phyloP scores from a whole-genome alignment of 139 green algal genomes.

The Picochlorum sp. region DNA sequence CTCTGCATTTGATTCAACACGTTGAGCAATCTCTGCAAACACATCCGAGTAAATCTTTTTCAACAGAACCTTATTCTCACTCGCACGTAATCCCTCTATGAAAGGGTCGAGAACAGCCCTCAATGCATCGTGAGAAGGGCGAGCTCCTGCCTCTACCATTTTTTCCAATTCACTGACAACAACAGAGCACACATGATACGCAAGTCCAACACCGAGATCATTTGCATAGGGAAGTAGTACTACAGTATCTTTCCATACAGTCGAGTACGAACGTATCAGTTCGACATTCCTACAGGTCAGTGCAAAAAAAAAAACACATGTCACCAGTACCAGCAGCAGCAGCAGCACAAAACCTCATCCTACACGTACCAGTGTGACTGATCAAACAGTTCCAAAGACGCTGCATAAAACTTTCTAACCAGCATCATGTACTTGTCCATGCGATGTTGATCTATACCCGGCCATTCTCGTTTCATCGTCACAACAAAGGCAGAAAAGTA shows the following conservation, averaged over 20 bases:
- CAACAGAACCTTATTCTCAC: neutral
- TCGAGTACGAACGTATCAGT: slow-evolving; percentile 23
- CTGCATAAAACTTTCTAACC: slow-evolving; percentile 60
- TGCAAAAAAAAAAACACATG: too few species aligned
- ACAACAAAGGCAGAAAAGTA: slow-evolving; percentile 57
- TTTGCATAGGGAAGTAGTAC: slow-evolving; percentile 35
- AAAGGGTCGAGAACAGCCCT: slow-evolving; percentile 14
- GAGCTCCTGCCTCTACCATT: slow-evolving; percentile 5
- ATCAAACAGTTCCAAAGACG: slow-evolving; percentile 14
- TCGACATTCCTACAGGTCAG: slow-evolving; percentile 30
- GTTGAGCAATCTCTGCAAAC: neutral
- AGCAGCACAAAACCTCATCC: neutral
- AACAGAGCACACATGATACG: slow-evolving; percentile 73
- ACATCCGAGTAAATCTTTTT: neutral
- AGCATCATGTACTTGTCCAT: slow-evolving; percentile 95
- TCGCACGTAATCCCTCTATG: neutral
- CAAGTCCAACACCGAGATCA: slow-evolving; percentile 34
- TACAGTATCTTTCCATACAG: slow-evolving; percentile 22
- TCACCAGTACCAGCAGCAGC: too few species aligned
- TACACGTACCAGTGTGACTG: slow-evolving; percentile 15
- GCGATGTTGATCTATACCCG: slow-evolving; percentile 74
- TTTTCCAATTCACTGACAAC: slow-evolving; percentile 58
- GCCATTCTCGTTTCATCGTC: slow-evolving; percentile 88
- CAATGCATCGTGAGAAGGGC: slow-evolving; percentile 15
- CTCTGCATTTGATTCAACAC: too few species aligned